Percentiles rank a stretch among this genome's conserved stretches.
phyloP scores from a whole-genome alignment of 495 filamentous ascomycete species.

The Pyrenopolyporus hunteri region DNA sequence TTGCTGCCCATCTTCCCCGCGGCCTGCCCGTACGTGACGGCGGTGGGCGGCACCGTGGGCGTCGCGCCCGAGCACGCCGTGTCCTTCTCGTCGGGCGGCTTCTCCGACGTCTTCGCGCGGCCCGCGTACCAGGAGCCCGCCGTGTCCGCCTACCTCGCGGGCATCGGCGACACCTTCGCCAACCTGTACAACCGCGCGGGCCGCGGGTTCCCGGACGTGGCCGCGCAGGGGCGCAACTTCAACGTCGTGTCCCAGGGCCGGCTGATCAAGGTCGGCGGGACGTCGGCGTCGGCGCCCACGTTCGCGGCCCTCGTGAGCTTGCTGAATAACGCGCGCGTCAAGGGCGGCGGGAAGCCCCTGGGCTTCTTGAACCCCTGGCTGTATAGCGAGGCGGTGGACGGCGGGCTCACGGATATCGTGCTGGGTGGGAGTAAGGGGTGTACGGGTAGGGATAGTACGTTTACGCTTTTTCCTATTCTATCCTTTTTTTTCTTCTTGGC shows the following conservation, averaged over 20 bases:
- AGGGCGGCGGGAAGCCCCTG: constrained; percentile 52
- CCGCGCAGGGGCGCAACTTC: constrained; percentile 63
- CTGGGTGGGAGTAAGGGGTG: constrained; percentile 62
- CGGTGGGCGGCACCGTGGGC: constrained; percentile 69
- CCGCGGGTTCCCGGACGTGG: constrained; percentile 70
- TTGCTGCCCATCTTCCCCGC: constrained; percentile 71
- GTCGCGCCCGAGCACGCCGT: constrained; percentile 65
- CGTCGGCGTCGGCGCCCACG: constrained; percentile 45
- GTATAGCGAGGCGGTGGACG: constrained; percentile 52
- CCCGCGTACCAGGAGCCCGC: constrained; percentile 64
- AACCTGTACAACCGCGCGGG: constrained; percentile 61
- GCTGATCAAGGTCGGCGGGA: constrained; percentile 52
- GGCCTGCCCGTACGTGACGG: constrained; percentile 72
- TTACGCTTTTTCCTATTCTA: not conserved
- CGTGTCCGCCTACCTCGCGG: constrained; percentile 56
- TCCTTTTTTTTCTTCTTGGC: not conserved
- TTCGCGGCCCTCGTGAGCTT: constrained; percentile 58
- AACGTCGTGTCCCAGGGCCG: constrained; percentile 53
- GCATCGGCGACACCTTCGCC: constrained; percentile 39
- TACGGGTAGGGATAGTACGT: constrained; percentile 41
- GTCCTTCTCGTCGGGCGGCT: constrained; percentile 66
- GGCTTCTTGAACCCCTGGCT: constrained; percentile 73
- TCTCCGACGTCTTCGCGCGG: constrained; percentile 64
- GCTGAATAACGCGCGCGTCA: constrained; percentile 63
- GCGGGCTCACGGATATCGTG: constrained; percentile 64